Base-by-base conservation (phyloP, 75 land plant genomes). In the Cryptomeria japonica region DNA sequence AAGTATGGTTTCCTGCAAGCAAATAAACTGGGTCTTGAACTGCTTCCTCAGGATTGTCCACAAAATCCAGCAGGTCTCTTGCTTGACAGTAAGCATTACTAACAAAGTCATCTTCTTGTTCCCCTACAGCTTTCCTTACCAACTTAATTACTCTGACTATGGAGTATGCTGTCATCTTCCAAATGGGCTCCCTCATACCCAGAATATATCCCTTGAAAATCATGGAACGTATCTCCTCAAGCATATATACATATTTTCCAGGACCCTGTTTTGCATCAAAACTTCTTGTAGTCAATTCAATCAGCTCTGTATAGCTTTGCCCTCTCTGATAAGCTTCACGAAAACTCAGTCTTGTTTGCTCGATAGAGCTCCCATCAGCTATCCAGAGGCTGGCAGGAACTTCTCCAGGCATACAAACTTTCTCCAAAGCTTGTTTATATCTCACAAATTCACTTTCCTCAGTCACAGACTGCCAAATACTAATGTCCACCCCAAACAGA, bases 41-140 rank as follows among this genome's bases (percentile, higher is more conserved):
- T 31, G 77, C 34, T 32, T 73, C 12, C 77, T 73, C 77, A 32
- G 77, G 77, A 13, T 73, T 73, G 3, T 73, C 77, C 32, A 73
- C 77, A 73, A 73, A 73, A 73, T 73, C 77, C 77, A 73, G 34
- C 15, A 73, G 77, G 37, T 73, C 77, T 73, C 77, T 73, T 32
- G 77, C 77, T 73, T 73, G 15, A 73, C 11, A 34, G 14, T 73
- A 73, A 73, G 77, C 77, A 73, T 73, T 73, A 31, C 37, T 34
- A 34, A 34, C 37, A 34, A 73, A 73, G 15, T 32, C 37, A 10
- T 73, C 77, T 73, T 73, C 77, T 10, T 31, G 2, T 32, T 73
- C 34, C 3, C 15, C 34, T 32, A 2, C 77, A 3, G 37, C 77
- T 73, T 34, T 73, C 14, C 38, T 1, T 73, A 73, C 77, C 34